These are phyloP conservation scores for Truncatella angustata DNA, from an alignment of 2,329 filamentous ascomycete genomes.

Conservation along the genomic window DNA sequence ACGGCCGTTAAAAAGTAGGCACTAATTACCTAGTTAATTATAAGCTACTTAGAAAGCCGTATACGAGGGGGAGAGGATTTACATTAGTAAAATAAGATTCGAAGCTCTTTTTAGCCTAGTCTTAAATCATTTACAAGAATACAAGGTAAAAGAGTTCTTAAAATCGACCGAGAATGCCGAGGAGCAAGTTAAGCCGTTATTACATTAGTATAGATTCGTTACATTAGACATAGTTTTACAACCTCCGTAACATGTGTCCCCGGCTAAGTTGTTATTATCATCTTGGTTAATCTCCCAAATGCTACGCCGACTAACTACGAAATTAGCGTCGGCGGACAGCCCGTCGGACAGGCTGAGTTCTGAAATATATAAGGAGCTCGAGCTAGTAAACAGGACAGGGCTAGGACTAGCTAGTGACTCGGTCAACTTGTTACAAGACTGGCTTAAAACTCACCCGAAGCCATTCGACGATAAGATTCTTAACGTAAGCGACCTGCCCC, in stretches of 20 bases:
- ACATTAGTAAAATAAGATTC: background rate
- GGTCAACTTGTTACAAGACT: background rate
- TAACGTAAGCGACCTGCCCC: background rate
- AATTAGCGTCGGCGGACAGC: background rate
- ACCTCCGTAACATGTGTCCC: background rate
- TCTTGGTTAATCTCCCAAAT: background rate
- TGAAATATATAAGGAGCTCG: background rate
- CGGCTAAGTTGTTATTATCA: background rate
- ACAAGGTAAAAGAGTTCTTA: background rate
- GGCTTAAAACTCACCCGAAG: background rate
- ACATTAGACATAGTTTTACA: background rate
- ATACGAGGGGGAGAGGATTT: background rate
- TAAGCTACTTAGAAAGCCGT: slow-evolving; percentile 1
- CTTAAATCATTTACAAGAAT: background rate
- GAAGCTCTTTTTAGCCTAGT: background rate
- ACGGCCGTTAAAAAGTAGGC: background rate
- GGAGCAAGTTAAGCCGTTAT: background rate
- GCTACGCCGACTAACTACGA: background rate
- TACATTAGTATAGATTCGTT: background rate
- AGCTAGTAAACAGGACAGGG: slow-evolving; percentile 1
- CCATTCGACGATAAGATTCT: background rate
- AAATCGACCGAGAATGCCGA: background rate
- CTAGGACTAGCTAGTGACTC: background rate
- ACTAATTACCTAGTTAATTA: background rate
- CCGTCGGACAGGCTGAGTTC: background rate